These are phyloP conservation scores for Beauveria sp. DNA, from an alignment of 2,329 filamentous ascomycete species.

Conservation along the genomic window DNA sequence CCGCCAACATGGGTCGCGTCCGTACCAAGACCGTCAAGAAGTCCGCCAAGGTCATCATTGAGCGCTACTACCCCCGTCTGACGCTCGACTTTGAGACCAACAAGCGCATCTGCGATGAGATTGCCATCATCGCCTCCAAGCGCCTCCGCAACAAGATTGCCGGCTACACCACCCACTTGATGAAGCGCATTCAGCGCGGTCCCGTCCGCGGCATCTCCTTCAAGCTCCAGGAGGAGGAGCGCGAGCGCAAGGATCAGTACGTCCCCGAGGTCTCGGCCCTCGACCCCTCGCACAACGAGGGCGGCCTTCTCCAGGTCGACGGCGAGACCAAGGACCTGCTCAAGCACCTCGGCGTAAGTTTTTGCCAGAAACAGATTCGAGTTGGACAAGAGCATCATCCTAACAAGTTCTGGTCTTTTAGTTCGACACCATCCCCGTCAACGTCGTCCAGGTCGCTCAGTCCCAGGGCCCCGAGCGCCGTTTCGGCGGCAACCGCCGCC, in stretches of 20 bases:
- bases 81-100: slow-evolving; percentile 99
- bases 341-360: slow-evolving; percentile 95
- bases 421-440: slow-evolving; percentile 98
- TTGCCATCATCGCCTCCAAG: slow-evolving; percentile 98
- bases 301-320: slow-evolving; percentile 89
- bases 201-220: slow-evolving; percentile 99
- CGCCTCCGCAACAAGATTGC: slow-evolving; percentile 99
- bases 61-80: slow-evolving; percentile 95
- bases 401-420: slow-evolving; percentile 34
- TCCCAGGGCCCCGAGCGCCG: slow-evolving; percentile 78
- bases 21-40: slow-evolving; percentile 65
- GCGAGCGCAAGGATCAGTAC: slow-evolving; percentile 99
- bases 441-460: slow-evolving; percentile 85
- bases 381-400: slow-evolving; percentile 3
- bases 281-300: slow-evolving; percentile 96
- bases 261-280: slow-evolving; percentile 97
- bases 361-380: not conserved
- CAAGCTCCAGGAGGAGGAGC: slow-evolving; percentile 99
- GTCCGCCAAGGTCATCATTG: slow-evolving; percentile 98
- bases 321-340: slow-evolving; percentile 97
- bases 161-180: slow-evolving; percentile 96
- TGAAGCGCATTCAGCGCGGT: slow-evolving; percentile 99
- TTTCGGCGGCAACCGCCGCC: slow-evolving; percentile 61
- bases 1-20: slow-evolving; percentile 63
- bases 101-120: slow-evolving; percentile 99